A percentile compares a stretch with the other conserved stretches of the same genome.
phyloP scores from a whole-genome alignment of 73 alveolate genomes.

The Tetrahymena borealis region DNA sequence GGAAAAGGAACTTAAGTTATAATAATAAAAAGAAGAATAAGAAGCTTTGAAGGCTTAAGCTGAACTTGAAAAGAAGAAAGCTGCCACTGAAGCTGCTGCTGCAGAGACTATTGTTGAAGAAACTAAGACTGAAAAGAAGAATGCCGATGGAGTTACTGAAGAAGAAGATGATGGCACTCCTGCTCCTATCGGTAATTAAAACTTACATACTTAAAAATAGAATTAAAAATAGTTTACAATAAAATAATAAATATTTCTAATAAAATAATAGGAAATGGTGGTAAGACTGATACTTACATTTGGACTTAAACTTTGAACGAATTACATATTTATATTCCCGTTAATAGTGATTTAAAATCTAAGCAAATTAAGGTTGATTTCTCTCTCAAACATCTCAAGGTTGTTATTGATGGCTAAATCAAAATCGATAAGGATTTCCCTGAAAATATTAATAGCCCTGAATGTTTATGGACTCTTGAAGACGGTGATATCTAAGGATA shows the following conservation, averaged over 20 bases:
- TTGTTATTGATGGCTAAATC: slow-evolving; percentile 67
- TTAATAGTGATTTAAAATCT: slow-evolving; percentile 60
- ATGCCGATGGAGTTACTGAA: slow-evolving; percentile 43
- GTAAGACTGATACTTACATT: slow-evolving; percentile 76
- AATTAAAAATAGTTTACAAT: slow-evolving; percentile 44
- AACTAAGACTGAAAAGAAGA: slow-evolving; percentile 55
- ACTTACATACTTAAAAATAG: slow-evolving; percentile 30
- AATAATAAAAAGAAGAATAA: background rate
- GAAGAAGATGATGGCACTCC: slow-evolving; percentile 51
- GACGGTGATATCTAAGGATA: slow-evolving; percentile 51
- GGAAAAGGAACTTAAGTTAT: slow-evolving; percentile 13
- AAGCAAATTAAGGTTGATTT: slow-evolving; percentile 65
- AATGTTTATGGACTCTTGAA: slow-evolving; percentile 86
- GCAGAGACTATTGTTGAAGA: slow-evolving; percentile 65
- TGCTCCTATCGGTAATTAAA: slow-evolving; percentile 35
- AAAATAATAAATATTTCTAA: slow-evolving; percentile 61
- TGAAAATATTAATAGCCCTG: slow-evolving; percentile 75
- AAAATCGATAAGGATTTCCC: slow-evolving; percentile 68
- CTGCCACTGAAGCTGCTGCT: slow-evolving; percentile 46
- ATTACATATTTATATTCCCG: slow-evolving; percentile 70
- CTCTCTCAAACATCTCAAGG: slow-evolving; percentile 48
- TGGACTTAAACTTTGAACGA: slow-evolving; percentile 92
- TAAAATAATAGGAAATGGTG: slow-evolving; percentile 87
- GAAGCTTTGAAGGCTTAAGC: slow-evolving; percentile 6
- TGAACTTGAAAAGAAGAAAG: slow-evolving; percentile 26